Evolutionary conservation across 352 stramenopile species (phyloP).

Genomic region (Pythium graminicola): DNA sequence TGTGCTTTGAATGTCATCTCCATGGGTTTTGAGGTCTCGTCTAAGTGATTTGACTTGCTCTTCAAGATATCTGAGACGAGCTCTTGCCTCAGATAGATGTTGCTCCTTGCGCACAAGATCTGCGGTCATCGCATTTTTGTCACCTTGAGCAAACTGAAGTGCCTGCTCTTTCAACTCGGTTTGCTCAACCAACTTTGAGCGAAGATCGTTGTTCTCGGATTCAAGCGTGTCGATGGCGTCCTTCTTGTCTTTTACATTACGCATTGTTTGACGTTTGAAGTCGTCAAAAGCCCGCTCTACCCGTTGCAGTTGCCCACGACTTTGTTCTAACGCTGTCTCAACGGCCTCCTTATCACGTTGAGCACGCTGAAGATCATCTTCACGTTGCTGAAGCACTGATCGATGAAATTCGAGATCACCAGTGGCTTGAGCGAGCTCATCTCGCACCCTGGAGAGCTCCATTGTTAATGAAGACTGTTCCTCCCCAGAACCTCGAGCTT

Average conservation of each 20-base stretch:
- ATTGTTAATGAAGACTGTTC: conserved; percentile 3
- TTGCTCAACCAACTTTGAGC: conserved; percentile 14
- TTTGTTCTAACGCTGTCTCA: conserved; percentile 17
- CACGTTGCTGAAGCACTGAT: conserved; percentile 3
- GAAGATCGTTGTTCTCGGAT: conserved; percentile 27
- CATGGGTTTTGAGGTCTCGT: conserved; percentile 14
- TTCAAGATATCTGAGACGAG: conserved; percentile 18
- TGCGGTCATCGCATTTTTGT: conserved; percentile 19
- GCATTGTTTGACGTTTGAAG: conserved; percentile 45
- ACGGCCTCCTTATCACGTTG: conserved; percentile 6
- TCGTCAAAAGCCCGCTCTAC: conserved; percentile 27
- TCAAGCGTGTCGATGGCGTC: conserved; percentile 33
- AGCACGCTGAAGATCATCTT: conserved; percentile 1
- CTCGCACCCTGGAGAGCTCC: conserved; percentile 6
- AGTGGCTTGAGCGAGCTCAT: conserved; percentile 10
- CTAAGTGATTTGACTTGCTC: conserved; percentile 19
- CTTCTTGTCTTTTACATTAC: conserved; percentile 34
- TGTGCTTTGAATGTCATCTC: conserved; percentile 3
- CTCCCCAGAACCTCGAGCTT: conserved; percentile 8
- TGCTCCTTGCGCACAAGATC: conserved; percentile 22
- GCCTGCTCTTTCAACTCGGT: conserved; percentile 19
- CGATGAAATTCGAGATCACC: conserved; percentile 14
- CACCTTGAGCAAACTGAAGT: conserved; percentile 19
- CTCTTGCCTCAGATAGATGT: conserved; percentile 14
- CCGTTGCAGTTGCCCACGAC: conserved; percentile 17